These are phyloP conservation scores for Dothistroma pini DNA, from an alignment of 2,329 filamentous ascomycete genomes.

Conservation along the genomic window DNA sequence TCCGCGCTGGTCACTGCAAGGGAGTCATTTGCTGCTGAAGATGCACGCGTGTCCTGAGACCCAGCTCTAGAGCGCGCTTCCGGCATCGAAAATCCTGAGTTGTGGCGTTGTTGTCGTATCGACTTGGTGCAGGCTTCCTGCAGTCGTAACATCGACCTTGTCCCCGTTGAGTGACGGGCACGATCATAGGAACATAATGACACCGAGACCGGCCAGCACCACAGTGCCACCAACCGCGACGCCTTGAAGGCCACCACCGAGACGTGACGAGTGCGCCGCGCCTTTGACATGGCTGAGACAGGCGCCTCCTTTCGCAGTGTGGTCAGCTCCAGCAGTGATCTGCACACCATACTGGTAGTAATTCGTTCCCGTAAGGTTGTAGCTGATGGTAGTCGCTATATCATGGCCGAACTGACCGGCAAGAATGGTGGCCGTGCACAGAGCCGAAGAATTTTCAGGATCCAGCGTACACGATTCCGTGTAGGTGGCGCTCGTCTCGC, in stretches of 20 bases:
- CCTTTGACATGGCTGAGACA: conserved; percentile 16
- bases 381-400: conserved; percentile 20
- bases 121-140: too few species aligned
- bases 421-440: conserved; percentile 20
- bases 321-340: conserved; percentile 20
- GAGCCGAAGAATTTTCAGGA: conserved; percentile 14
- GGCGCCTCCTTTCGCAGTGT: conserved; percentile 17
- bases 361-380: conserved; percentile 20
- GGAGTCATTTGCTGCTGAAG: too few species aligned
- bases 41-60: too few species aligned
- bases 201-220: conserved; percentile 3
- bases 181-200: conserved; percentile 2
- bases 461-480: conserved; percentile 24
- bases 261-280: background rate
- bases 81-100: too few species aligned
- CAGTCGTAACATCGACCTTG: too few species aligned
- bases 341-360: conserved; percentile 24
- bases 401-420: conserved; percentile 16
- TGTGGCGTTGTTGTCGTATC: too few species aligned
- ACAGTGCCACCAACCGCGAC: background rate
- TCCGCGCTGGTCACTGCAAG: too few species aligned
- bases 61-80: too few species aligned
- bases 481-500: conserved; percentile 24
- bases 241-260: conserved; percentile 1
- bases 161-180: background rate